Evolutionary conservation across 768 basidiomycete genomes (phyloP), one percentile per base, ranked within the genome.

Genomic region (Vishniacozyma victoriae): DNA sequence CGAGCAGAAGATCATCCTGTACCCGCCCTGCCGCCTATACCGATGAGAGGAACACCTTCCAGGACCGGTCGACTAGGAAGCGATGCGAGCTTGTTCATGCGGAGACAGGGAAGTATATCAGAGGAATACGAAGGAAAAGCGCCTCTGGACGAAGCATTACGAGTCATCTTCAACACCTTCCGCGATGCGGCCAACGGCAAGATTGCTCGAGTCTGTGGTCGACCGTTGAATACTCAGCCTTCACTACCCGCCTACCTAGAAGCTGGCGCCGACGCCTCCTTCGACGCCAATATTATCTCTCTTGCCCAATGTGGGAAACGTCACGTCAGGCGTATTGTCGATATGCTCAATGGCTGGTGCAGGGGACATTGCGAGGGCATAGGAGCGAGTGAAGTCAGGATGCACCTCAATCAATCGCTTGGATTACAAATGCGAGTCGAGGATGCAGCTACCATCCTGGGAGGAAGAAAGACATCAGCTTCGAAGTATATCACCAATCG

Each of bases 401-500:
- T 60, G 1, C 62, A 69, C 43, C 46, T 71, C 41, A 62, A 54
- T 35, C 63, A 59, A 22, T 54, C 54, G 5, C 38, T 55, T 5
- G 56, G 57, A 5, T 18, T 49, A 16, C 52, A 54, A 18, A 67
- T 63, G 59, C 37, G 60, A 29, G 60, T 61, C 2, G 61, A 62
- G 36, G 70, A 71, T 37, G 67, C 70, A 11, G 63, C 67, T 12
- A 59, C 59, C 5, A 64, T 64, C 14, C 49, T 72, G 4, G 60
- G 62, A 33, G 55, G 54, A 18, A 54, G 72, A 6, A 70, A 70
- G 45, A 54, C 63, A 46, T 77, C 92, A 3, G 84, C 87, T 5
- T 82, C 87, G 0, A 84, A 86, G 31, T 93, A 90, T 67, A 81
- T 96, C 63, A 84, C 89, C 82, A 91, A 87, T 63, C 81, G 90